Conservation (phyloP, 176 grass and related monocot species). For the Bothriochloa decipiens region DNA sequence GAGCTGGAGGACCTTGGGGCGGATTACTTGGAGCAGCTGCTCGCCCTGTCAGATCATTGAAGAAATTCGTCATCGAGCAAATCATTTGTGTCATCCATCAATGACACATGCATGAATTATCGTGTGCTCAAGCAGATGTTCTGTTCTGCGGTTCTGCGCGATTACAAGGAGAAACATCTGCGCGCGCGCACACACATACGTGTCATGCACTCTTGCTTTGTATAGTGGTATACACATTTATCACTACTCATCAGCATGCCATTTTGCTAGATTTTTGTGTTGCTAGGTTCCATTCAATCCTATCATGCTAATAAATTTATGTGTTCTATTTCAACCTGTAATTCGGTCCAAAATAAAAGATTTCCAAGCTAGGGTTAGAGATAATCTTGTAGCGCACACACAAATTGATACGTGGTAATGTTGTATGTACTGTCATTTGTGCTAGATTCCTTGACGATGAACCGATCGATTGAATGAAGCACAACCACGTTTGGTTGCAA, state of each 20-base stretch:
- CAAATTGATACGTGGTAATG: not conserved
- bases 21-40: conserved; percentile 65
- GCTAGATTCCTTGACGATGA: not conserved
- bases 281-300: not conserved
- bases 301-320: not conserved
- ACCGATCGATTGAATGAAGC: not conserved
- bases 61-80: not conserved
- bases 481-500: not conserved
- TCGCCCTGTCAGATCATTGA: conserved; percentile 28
- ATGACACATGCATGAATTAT: not conserved
- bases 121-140: not conserved
- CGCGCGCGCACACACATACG: not conserved
- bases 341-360: not conserved
- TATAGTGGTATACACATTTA: not conserved
- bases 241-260: not conserved
- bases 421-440: not conserved
- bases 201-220: not conserved
- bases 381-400: not conserved
- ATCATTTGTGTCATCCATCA: not conserved
- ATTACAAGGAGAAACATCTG: not conserved
- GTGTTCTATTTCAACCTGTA: not conserved
- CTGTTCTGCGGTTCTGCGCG: not conserved
- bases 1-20: conserved; percentile 55
- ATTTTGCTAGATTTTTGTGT: not conserved
- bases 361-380: too few species aligned